Base-by-base conservation (phyloP, 345 rosid genomes). In the Citrus hindsii region DNA sequence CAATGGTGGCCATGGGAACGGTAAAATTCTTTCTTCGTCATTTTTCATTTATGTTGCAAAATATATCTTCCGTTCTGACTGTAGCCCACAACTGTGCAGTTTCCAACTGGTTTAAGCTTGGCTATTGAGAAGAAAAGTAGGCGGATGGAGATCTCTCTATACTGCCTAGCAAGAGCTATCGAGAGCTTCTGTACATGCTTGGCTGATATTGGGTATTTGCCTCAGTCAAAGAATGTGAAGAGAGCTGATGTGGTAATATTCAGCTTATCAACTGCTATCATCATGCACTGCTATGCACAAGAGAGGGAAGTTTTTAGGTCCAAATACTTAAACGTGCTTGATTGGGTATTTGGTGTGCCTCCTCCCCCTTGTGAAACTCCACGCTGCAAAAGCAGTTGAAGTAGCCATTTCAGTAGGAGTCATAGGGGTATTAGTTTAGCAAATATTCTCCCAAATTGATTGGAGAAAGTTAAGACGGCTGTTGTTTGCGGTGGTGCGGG, bases 311-410 rank as follows among this genome's bases (percentile, higher is more conserved):
- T 92, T n/a, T 95, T 93, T 78, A 86, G 93, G 67, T 95, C 99
- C 68, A 95, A 95, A 85, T 95, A 95, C 82, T 85, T 93, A 78
- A 92, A 95, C 30, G 99, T 93, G 51, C 90, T 95, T 5, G 98
- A 95, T 74, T 95, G 99, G 99, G 98, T 93, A 67, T 93, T 93
- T 32, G 98, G 97, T 59, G 93, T 93, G 70, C 99, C 99, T 59
- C 88, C 87, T 60, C 88, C 90, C 21, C 83, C 90, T 2, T 82
- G 85, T 33, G 90, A 91, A 88, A 85, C 89, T 63, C 90, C 94
- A 6, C 82, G 81, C 53, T 74, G 82, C 85, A 87, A 87, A 80
- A 72, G 66, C 27, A 67, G 60, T 33, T 78, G 71, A 30, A 22
- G 66, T 30, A 61, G 46, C 38, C 25, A 62, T 25, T 19, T 58